Percentiles rank a stretch among this genome's conserved stretches.
These are phyloP conservation scores for Angomonas deanei DNA, from an alignment of 208 protist genomes.

Conservation along the genomic window DNA sequence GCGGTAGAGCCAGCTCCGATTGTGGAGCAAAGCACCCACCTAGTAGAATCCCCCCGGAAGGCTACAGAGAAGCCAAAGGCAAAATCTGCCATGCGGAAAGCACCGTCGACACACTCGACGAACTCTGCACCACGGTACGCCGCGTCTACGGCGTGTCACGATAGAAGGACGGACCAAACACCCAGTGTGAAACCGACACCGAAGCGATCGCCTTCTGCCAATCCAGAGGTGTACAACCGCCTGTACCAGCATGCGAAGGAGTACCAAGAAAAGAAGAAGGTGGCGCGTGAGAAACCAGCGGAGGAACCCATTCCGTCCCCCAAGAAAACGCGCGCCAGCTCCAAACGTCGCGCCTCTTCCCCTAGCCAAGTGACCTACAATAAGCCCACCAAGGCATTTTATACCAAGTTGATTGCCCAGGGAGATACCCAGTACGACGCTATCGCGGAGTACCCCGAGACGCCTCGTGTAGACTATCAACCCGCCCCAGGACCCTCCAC, in stretches of 20 bases:
- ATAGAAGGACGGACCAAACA: not conserved
- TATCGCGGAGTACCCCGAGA: conserved; percentile 25
- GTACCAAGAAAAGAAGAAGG: not conserved
- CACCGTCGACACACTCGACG: not conserved
- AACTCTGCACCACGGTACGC: not conserved
- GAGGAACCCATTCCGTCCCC: not conserved
- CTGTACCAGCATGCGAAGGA: not conserved
- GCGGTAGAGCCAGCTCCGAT: not conserved
- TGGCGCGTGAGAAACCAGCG: not conserved
- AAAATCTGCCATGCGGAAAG: no score
- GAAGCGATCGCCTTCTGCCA: not conserved
- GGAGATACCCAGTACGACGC: conserved; percentile 12
- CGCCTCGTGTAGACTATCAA: conserved; percentile 44
- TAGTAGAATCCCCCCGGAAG: not conserved
- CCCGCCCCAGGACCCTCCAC: conserved; percentile 50
- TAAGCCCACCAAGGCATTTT: conserved; percentile 54
- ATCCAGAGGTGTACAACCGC: not conserved
- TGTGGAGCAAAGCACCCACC: not conserved
- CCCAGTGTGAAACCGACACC: not conserved
- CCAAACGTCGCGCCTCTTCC: conserved; percentile 1
- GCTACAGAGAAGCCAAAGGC: not conserved
- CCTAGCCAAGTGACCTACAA: conserved; percentile 17
- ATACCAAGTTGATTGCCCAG: conserved; percentile 34
- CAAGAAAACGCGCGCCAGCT: conserved; percentile 12
- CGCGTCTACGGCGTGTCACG: not conserved